Base-by-base conservation (phyloP, 2,329 filamentous ascomycete species). In the Penicillium sp. region DNA sequence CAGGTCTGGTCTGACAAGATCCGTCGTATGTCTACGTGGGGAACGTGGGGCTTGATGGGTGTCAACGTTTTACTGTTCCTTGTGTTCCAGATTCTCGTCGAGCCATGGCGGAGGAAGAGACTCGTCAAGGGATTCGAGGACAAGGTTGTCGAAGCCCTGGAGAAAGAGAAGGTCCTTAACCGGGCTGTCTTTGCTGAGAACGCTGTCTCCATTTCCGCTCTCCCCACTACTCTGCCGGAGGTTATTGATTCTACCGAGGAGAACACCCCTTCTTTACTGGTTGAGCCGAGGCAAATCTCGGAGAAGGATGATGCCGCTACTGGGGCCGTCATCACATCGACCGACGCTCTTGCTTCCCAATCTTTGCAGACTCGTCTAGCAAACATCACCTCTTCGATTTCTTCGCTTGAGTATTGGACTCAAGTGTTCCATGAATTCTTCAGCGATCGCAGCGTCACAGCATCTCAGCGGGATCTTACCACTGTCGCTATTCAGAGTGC, bases 1-100 rank as follows among this genome's bases (percentile, higher is more conserved):
- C 94, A 99, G 77, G 95, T 99, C 53, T 99, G 94, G 94, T 96
- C 90, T 69, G 94, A 99, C 72, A 93, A 96, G 65, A 99, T 99
- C 70, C 83, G 94, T 34, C 83, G 94, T 61, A 96, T 96, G 81
- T 94, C 89, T 71, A 99, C 94, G 0, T 99, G 94, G 94, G 93
- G 95, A 34, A 99, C 94, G 0, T 97, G 95, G 86, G 94, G 93
- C 0, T 78, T 99, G 57, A 99, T 99, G 94, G 93, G 93, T 22
- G 84, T 97, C 67, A 99, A 99, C 70, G 89, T 97, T 31, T 72
- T 97, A 57, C 76, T 99, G 44, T 90, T 99, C 69, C 75, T 99
- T 49, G 81, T 92, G 16, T 86, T 95, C 64, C 88, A 97, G 75
- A 87, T 96, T 63, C 85, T 94, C 18, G 88, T 96, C 57, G 93